A percentile compares a stretch with the other conserved stretches of the same genome.
Evolutionary conservation across 2,329 filamentous ascomycete genomes (phyloP).

Genomic region (Gnomoniopsis sp.): DNA sequence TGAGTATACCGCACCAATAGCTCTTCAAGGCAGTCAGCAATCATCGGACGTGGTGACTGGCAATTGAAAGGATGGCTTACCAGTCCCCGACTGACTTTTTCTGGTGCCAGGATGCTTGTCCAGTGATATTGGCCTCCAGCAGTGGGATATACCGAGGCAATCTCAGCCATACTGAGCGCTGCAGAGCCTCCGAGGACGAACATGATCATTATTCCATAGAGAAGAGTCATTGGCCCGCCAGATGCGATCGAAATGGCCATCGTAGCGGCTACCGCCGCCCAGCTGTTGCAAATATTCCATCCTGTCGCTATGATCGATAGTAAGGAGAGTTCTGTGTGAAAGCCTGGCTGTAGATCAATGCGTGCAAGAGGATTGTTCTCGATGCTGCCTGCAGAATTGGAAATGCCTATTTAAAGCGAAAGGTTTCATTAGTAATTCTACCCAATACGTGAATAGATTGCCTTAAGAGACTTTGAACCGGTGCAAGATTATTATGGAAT

Average conservation of each 20-base stretch:
- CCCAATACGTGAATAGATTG: too few relatives aligned
- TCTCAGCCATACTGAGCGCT: constrained; percentile 32
- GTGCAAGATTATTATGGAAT: too few relatives aligned
- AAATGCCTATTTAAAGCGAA: background rate
- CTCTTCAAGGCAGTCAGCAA: constrained; percentile 5
- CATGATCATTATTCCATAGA: constrained; percentile 29
- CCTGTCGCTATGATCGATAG: constrained; percentile 15
- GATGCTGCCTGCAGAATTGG: constrained; percentile 8
- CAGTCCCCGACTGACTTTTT: constrained; percentile 1
- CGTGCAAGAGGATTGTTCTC: constrained; percentile 2
- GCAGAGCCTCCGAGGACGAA: constrained; percentile 24
- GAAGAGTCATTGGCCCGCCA: constrained; percentile 15
- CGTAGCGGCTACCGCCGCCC: constrained; percentile 22
- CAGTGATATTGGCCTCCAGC: constrained; percentile 38
- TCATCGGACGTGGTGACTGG: background rate
- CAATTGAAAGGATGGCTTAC: background rate
- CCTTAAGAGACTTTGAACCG: background rate
- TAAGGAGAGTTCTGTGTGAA: constrained; percentile 10
- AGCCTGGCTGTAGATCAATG: constrained; percentile 4
- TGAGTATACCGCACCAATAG: constrained; percentile 17
- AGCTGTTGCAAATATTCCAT: constrained; percentile 25
- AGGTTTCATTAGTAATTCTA: background rate
- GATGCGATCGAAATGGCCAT: constrained; percentile 21
- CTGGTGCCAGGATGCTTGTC: constrained; percentile 28
- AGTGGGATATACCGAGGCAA: constrained; percentile 33